Evolutionary conservation across 371 early-diverging fungal species (phyloP).

Genomic region (Coemansia sp.): DNA sequence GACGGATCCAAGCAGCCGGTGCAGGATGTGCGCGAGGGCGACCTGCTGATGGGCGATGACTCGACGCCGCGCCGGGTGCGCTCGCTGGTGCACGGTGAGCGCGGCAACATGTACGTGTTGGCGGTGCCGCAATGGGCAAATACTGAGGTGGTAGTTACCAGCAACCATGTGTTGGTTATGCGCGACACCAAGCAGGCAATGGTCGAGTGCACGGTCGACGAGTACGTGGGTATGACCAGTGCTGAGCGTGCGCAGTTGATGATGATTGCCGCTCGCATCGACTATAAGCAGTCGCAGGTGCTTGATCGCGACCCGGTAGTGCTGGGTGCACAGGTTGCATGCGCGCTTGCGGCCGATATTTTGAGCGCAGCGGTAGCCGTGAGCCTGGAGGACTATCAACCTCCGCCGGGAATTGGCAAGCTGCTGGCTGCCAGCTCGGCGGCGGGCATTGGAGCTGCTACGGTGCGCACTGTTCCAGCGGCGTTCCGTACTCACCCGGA

Average conservation of each 20-base stretch:
- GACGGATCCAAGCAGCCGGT: constrained; percentile 43
- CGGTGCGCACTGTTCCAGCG: background rate
- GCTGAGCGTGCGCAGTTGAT: background rate
- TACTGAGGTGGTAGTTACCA: constrained; percentile 46
- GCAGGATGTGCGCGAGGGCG: constrained; percentile 48
- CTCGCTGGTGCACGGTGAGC: constrained; percentile 41
- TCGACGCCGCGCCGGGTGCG: constrained; percentile 47
- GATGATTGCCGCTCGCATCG: constrained; percentile 22
- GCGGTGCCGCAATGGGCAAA: constrained; percentile 24
- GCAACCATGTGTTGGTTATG: constrained; percentile 56
- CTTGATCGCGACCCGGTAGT: constrained; percentile 10
- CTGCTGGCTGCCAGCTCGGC: background rate
- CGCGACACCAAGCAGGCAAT: background rate
- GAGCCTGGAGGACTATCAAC: background rate
- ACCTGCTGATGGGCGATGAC: constrained; percentile 57
- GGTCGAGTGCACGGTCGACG: constrained; percentile 49
- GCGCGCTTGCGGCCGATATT: background rate
- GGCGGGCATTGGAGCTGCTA: background rate
- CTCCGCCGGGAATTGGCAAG: background rate
- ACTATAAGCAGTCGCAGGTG: constrained; percentile 1
- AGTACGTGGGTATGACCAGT: constrained; percentile 17
- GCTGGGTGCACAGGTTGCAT: background rate
- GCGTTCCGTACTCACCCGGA: constrained; percentile 13
- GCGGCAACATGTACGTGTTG: constrained; percentile 44
- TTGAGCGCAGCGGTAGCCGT: background rate